These are phyloP conservation scores for Fragilaria radians DNA, from an alignment of 108 stramenopile species.

Conservation along the genomic window DNA sequence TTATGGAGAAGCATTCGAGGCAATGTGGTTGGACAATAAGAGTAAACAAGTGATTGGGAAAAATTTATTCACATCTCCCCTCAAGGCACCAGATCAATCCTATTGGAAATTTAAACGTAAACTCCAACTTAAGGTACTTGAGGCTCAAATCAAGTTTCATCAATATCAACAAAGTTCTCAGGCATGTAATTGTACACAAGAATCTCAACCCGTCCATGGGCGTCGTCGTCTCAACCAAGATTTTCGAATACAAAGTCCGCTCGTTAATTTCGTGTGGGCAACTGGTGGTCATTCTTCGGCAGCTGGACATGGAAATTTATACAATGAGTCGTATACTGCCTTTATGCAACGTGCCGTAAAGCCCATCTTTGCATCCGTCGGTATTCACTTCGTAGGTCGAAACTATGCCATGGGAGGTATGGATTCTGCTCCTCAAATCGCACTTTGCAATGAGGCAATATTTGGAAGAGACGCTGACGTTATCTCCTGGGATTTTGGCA, in stretches of 20 bases:
- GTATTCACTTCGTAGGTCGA: slow-evolving; percentile 52
- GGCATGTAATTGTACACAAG: neutral
- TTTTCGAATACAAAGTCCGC: neutral
- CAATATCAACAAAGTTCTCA: slow-evolving; percentile 6
- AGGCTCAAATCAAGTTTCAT: slow-evolving; percentile 13
- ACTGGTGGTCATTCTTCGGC: slow-evolving; percentile 71
- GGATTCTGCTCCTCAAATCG: slow-evolving; percentile 39
- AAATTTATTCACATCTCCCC: neutral
- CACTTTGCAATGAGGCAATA: slow-evolving; percentile 51
- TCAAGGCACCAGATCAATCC: neutral
- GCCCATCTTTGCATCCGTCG: slow-evolving; percentile 41
- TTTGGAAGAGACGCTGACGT: slow-evolving; percentile 66
- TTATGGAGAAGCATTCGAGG: slow-evolving; percentile 31
- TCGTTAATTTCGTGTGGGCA: slow-evolving; percentile 44
- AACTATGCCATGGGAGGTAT: slow-evolving; percentile 68
- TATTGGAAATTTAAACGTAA: slow-evolving; percentile 15
- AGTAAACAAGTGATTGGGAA: neutral
- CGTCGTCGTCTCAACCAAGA: neutral
- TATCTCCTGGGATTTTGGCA: slow-evolving; percentile 56
- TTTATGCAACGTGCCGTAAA: slow-evolving; percentile 35
- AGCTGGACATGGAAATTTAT: slow-evolving; percentile 74
- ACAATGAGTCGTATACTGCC: slow-evolving; percentile 65
- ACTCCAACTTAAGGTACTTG: slow-evolving; percentile 33
- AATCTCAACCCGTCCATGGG: neutral
- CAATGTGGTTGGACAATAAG: slow-evolving; percentile 7